Percentiles rank a stretch among this genome's conserved stretches.
Evolutionary conservation across 2,329 filamentous ascomycete species (phyloP).

Genomic region (Albophoma yamanashiensis): DNA sequence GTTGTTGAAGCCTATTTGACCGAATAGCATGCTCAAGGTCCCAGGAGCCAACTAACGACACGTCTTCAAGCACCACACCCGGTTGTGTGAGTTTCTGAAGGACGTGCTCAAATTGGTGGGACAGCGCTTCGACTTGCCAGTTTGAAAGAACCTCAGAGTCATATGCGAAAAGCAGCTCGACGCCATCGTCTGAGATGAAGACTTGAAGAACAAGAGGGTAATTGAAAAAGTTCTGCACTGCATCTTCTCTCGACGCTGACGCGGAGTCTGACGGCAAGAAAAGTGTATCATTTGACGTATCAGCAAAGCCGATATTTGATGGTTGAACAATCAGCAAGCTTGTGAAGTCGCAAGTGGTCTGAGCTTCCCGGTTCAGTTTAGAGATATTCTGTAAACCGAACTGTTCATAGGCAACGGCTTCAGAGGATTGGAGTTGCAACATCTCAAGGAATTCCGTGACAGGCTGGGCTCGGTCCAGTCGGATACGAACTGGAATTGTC

Average conservation of each 20-base stretch:
- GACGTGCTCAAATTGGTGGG: neutral
- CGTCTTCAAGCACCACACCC: neutral
- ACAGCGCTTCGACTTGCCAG: neutral
- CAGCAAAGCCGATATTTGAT: neutral
- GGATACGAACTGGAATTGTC: neutral
- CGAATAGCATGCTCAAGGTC: neutral
- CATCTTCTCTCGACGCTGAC: neutral
- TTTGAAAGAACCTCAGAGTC: neutral
- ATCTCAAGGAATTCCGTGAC: neutral
- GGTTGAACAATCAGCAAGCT: neutral
- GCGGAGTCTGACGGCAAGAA: neutral
- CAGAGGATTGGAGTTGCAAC: conserved; percentile 5
- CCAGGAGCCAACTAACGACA: neutral
- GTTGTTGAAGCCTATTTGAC: neutral
- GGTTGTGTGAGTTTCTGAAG: neutral
- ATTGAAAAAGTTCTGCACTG: neutral
- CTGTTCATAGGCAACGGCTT: conserved; percentile 1
- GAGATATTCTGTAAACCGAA: neutral
- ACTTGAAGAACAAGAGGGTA: neutral
- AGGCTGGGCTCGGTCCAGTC: neutral
- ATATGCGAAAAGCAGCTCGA: neutral
- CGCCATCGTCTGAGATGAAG: neutral
- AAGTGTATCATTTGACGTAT: neutral
- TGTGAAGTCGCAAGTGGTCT: neutral
- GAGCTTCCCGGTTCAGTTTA: neutral